A percentile compares a stretch with the other conserved stretches of the same genome.
phyloP scores from a whole-genome alignment of 495 filamentous ascomycete genomes.

The Hypoxylon subgilvum region DNA sequence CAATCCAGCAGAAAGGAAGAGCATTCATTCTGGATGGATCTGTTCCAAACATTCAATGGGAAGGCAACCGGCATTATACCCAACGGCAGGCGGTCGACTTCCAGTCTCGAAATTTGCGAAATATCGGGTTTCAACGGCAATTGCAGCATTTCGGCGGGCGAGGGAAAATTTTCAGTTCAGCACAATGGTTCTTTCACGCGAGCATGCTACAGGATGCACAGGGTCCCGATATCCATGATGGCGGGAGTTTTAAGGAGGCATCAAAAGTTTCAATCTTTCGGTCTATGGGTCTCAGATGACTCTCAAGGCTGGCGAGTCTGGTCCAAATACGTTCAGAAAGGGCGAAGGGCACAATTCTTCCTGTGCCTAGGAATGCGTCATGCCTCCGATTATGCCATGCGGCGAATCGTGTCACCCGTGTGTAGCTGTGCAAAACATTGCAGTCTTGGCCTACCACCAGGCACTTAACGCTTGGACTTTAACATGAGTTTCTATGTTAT shows the following conservation, averaged over 20 bases:
- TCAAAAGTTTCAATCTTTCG: constrained; percentile 22
- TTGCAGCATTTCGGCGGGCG: constrained; percentile 22
- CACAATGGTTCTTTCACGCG: constrained; percentile 14
- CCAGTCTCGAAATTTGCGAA: constrained; percentile 12
- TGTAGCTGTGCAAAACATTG: constrained; percentile 3
- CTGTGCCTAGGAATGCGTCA: too few species aligned
- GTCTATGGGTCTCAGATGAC: background rate
- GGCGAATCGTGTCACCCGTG: background rate
- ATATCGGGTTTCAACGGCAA: constrained; percentile 13
- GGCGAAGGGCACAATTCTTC: too few species aligned
- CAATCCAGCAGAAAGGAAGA: constrained; percentile 6
- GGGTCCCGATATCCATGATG: constrained; percentile 23
- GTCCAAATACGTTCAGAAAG: too few species aligned
- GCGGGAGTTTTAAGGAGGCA: constrained; percentile 26
- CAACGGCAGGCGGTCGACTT: constrained; percentile 25
- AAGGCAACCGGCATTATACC: constrained; percentile 29
- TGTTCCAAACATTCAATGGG: constrained; percentile 23
- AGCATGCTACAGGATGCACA: constrained; percentile 12
- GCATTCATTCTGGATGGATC: constrained; percentile 7
- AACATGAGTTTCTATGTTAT: constrained; percentile 5
- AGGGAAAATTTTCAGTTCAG: constrained; percentile 21
- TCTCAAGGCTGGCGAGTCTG: too few species aligned
- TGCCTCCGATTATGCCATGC: background rate
- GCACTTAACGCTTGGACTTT: background rate
- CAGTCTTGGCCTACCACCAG: background rate